These are phyloP conservation scores for Euptelea pleiosperma DNA, from an alignment of 164 flowering plant species.

Conservation along the genomic window DNA sequence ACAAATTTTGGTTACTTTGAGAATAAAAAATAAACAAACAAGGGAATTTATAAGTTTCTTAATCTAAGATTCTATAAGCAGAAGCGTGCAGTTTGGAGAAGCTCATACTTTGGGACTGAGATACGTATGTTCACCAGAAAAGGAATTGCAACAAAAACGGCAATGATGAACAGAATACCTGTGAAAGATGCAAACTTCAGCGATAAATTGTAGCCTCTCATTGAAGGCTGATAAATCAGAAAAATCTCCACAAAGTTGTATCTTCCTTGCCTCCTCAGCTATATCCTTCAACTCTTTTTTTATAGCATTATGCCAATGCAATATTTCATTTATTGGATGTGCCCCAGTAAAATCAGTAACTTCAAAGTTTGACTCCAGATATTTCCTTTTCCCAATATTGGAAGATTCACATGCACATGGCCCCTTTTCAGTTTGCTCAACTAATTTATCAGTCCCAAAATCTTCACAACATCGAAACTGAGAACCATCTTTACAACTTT, in stretches of 20 bases:
- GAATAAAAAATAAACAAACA: no score
- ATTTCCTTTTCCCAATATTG: slow-evolving; percentile 52
- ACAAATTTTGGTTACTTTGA: no score
- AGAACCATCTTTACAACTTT: slow-evolving; percentile 28
- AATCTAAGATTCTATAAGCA: no score
- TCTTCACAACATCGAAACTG: slow-evolving; percentile 21
- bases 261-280: slow-evolving; percentile 65
- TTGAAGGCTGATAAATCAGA: slow-evolving; percentile 71
- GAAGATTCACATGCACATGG: slow-evolving; percentile 43
- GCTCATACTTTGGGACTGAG: not conserved
- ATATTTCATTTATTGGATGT: slow-evolving; percentile 79
- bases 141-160: not conserved
- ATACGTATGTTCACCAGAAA: no score
- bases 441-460: slow-evolving; percentile 23
- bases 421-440: slow-evolving; percentile 25
- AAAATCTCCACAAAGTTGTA: slow-evolving; percentile 69
- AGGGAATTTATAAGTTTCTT: no score
- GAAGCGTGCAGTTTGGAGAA: not conserved
- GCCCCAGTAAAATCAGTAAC: slow-evolving; percentile 21
- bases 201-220: slow-evolving; percentile 81
- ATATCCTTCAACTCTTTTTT: slow-evolving; percentile 69
- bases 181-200: slow-evolving; percentile 96
- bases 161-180: slow-evolving; percentile 42
- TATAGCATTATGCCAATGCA: slow-evolving; percentile 90
- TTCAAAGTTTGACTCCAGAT: slow-evolving; percentile 30